phyloP scores from a whole-genome alignment of 148 eudicot species.

The Agrostemma githago region DNA sequence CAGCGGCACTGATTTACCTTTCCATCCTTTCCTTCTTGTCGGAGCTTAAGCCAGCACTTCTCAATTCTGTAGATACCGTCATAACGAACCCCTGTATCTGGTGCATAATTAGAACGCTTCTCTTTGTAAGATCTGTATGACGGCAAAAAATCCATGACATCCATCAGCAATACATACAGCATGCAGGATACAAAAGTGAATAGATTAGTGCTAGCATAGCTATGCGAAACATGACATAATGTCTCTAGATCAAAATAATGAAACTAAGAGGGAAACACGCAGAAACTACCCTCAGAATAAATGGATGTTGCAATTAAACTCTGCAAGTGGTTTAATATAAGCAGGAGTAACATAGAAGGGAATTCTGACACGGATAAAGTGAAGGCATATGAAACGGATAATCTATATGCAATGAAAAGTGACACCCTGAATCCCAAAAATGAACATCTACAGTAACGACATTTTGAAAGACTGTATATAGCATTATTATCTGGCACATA shows the following conservation, averaged over 20 bases:
- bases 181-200: not conserved
- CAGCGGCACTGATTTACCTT: not conserved
- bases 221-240: no score
- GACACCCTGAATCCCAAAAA: not conserved
- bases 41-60: constrained; percentile 69
- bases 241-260: no score
- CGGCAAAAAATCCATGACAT: not conserved
- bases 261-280: no score
- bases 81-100: constrained; percentile 66
- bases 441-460: not conserved
- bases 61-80: constrained; percentile 86
- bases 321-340: no score
- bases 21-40: constrained; percentile 33
- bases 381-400: no score
- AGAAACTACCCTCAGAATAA: no score
- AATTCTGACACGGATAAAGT: no score
- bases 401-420: no score
- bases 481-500: constrained; percentile 15
- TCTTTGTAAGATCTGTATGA: constrained; percentile 61
- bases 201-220: no score
- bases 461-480: not conserved
- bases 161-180: not conserved
- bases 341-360: no score
- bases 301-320: no score
- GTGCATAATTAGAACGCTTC: constrained; percentile 78